A percentile compares a stretch with the other conserved stretches of the same genome.
Evolutionary conservation across 257 asterid genomes (phyloP).

Genomic region (Solanum verrucosum): DNA sequence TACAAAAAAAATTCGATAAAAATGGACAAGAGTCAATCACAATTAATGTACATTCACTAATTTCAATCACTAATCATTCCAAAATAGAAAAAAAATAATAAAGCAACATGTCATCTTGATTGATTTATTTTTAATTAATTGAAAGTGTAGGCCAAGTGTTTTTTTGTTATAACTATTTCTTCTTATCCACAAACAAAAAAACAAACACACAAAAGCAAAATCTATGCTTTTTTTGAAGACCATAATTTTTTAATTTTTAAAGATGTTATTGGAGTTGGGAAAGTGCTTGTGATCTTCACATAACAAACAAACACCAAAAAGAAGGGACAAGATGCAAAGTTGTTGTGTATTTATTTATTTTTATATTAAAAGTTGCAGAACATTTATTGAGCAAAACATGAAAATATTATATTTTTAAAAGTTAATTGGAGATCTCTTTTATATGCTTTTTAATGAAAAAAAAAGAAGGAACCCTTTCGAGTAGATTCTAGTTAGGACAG

Average conservation of each 20-base stretch:
- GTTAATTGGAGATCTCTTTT: not conserved
- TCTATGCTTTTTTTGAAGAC: not conserved
- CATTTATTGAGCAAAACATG: constrained; percentile 1
- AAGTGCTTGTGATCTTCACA: constrained; percentile 11
- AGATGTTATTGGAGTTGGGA: not conserved
- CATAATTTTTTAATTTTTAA: not conserved
- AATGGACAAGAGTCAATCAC: not conserved
- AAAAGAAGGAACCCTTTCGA: not conserved
- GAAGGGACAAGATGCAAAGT: constrained; percentile 4
- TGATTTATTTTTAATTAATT: not conserved
- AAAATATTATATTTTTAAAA: not conserved
- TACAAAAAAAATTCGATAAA: not conserved
- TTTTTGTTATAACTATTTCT: not conserved
- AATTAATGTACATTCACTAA: not conserved
- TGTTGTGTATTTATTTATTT: not conserved
- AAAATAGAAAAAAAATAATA: not conserved
- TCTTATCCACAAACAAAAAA: not conserved
- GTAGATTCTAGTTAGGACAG: not conserved
- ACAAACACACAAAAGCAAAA: not conserved
- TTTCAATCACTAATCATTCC: not conserved
- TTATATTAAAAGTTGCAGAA: not conserved
- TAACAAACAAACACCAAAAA: constrained; percentile 7
- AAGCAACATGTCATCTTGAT: not conserved
- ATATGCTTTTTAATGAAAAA: not conserved
- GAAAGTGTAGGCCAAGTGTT: not conserved